A percentile compares a stretch with the other conserved stretches of the same genome.
phyloP scores from a whole-genome alignment of 1,284 basidiomycete species.

The Polyporus tsugae region DNA sequence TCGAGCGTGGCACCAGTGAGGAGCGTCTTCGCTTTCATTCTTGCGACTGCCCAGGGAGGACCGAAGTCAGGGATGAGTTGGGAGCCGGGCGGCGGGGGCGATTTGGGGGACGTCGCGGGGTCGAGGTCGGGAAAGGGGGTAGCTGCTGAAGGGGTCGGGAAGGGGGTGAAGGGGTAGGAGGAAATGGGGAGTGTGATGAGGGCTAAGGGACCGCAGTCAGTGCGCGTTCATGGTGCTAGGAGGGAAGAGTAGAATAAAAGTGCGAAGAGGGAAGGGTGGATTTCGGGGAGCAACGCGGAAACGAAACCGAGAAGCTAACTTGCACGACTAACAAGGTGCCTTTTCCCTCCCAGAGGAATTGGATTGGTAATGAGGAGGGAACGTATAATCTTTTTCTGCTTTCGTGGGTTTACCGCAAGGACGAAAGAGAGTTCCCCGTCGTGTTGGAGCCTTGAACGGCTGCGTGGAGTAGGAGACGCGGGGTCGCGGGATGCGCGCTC shows the following conservation, averaged over 20 bases:
- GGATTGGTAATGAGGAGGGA: too few species aligned
- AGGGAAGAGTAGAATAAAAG: background rate
- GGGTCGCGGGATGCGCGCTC: background rate
- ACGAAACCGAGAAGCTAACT: too few species aligned
- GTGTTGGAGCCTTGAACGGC: too few species aligned
- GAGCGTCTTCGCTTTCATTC: slow-evolving; percentile 46
- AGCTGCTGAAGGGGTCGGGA: slow-evolving; percentile 41
- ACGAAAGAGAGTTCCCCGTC: too few species aligned
- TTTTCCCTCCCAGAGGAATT: too few species aligned
- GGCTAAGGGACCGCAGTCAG: slow-evolving; percentile 18
- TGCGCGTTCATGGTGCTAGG: background rate
- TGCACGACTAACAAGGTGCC: too few species aligned
- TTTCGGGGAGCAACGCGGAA: too few species aligned
- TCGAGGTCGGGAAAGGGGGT: slow-evolving; percentile 41
- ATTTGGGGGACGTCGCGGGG: slow-evolving; percentile 39
- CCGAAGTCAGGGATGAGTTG: slow-evolving; percentile 53
- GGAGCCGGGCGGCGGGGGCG: slow-evolving; percentile 41
- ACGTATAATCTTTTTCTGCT: too few species aligned
- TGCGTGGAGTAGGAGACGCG: background rate
- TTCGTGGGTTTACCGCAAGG: background rate
- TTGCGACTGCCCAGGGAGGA: slow-evolving; percentile 50
- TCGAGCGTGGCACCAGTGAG: slow-evolving; percentile 47
- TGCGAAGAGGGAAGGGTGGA: too few species aligned
- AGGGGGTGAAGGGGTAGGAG: slow-evolving; percentile 39
- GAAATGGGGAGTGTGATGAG: slow-evolving; percentile 28